phyloP scores from a whole-genome alignment of 176 grass and related monocot species.

The Carex cristatella region DNA sequence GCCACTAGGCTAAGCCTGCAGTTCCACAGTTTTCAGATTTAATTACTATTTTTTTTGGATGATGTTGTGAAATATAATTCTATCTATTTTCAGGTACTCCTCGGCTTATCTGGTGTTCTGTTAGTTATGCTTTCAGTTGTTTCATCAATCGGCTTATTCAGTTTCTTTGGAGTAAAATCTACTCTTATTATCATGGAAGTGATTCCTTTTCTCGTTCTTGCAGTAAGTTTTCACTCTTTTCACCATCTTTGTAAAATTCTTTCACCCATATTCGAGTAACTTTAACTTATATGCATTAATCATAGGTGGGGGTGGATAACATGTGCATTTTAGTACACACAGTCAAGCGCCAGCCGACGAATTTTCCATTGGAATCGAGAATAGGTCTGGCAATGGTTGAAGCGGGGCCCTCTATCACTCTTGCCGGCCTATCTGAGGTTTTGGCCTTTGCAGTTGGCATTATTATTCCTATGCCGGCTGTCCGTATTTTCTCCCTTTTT shows the following conservation, averaged over 20 bases:
- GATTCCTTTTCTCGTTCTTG: constrained; percentile 95
- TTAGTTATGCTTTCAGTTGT: constrained; percentile 95
- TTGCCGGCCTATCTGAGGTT: constrained; percentile 87
- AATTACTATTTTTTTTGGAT: background rate
- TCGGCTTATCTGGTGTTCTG: constrained; percentile 83
- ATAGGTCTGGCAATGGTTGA: constrained; percentile 77
- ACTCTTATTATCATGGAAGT: constrained; percentile 99
- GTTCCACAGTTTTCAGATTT: background rate
- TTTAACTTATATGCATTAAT: background rate
- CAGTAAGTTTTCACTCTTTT: constrained; percentile 62
- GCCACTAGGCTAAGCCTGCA: no score
- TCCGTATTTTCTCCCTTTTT: constrained; percentile 96
- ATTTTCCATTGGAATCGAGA: constrained; percentile 54
- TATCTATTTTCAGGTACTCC: constrained; percentile 63
- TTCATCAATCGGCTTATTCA: constrained; percentile 92
- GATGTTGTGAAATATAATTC: constrained; percentile 17
- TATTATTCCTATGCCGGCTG: constrained; percentile 90
- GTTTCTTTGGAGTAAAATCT: constrained; percentile 82
- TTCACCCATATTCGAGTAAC: background rate
- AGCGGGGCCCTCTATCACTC: constrained; percentile 97
- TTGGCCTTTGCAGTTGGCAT: constrained; percentile 88
- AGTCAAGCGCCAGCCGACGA: constrained; percentile 72
- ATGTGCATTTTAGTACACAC: constrained; percentile 99
- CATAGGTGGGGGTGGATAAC: constrained; percentile 95
- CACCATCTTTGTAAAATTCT: background rate